Conservation (phyloP, 2,329 filamentous ascomycete species). For the Aureobasidium melanogenum region DNA sequence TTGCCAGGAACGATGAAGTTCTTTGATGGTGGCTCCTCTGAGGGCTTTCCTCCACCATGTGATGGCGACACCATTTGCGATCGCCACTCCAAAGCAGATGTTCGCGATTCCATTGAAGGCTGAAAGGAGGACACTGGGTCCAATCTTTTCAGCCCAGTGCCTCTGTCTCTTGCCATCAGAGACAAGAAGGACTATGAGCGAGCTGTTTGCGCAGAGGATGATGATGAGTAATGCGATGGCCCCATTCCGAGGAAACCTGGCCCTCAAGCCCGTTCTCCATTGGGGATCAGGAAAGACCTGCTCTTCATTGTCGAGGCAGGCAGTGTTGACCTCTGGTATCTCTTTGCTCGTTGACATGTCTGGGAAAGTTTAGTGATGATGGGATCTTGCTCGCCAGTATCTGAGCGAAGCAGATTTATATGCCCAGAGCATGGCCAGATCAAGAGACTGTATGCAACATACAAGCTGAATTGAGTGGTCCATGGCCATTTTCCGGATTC, state of each 20-base stretch:
- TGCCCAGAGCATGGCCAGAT: background rate
- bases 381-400: background rate
- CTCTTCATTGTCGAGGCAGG: background rate
- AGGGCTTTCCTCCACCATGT: constrained; percentile 21
- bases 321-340: background rate
- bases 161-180: constrained; percentile 13
- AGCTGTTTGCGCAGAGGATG: constrained; percentile 15
- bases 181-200: constrained; percentile 13
- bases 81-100: constrained; percentile 18
- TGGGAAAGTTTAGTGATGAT: background rate
- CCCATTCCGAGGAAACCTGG: constrained; percentile 17
- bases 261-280: background rate
- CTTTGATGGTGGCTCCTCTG: constrained; percentile 18
- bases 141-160: constrained; percentile 16
- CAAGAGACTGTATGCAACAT: background rate
- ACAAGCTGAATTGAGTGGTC: background rate
- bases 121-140: constrained; percentile 18
- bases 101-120: constrained; percentile 18
- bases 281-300: background rate
- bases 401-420: background rate
- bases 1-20: constrained; percentile 19
- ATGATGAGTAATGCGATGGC: constrained; percentile 16
- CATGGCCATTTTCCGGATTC: background rate
- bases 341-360: background rate
- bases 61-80: constrained; percentile 20